Evolutionary conservation across 805 yeast species (phyloP), one percentile per base, ranked within the genome.

Genomic region (Suhomyces xylopsoci): DNA sequence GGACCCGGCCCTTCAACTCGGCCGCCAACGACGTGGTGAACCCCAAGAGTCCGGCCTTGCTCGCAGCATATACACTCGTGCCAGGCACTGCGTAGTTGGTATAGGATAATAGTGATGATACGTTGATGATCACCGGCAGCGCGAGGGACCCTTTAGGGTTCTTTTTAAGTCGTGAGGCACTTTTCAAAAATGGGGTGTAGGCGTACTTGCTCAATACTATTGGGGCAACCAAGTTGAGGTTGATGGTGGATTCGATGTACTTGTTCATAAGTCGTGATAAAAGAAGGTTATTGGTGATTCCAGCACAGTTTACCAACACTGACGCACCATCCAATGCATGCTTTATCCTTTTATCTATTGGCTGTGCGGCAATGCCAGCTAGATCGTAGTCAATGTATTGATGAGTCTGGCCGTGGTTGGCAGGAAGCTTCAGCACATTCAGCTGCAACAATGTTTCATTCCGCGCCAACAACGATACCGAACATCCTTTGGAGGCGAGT

Each of bases 11-110:
- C 12, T 77, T 78, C 54, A 87, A 62, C 58, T 90, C 97, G 0
- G 65, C 58, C 0, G 92, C 87, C 32, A 88, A 63, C 0, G 85
- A 65, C 45, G 73, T 67, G 0, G 90, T 80, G 58, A 89, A 82
- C 3, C 86, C 86, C 47, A 80, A 68, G 3, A 90, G 61, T 0
- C 90, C 96, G 0, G 86, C 84, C 62, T 90, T 90, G 50, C 87
- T 73, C 0, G 91, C 88, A 0, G 86, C 71, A 59, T 90, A 90
- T 0, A 84, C 84, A 0, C 82, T 56, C 0, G 90, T 78, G 1
- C 96, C 96, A 3, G 79, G 77, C 0, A 73, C 55, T 1, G 59
- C 55, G 4, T 58, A 48, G 9, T 65, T 63, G 0, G 76, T 69
- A 3, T 70, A 45, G 0, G 87, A 82, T 20, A 90, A 68, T 7